Conservation (phyloP, 1,284 basidiomycete genomes). For the Agroathelia rolfsii region DNA sequence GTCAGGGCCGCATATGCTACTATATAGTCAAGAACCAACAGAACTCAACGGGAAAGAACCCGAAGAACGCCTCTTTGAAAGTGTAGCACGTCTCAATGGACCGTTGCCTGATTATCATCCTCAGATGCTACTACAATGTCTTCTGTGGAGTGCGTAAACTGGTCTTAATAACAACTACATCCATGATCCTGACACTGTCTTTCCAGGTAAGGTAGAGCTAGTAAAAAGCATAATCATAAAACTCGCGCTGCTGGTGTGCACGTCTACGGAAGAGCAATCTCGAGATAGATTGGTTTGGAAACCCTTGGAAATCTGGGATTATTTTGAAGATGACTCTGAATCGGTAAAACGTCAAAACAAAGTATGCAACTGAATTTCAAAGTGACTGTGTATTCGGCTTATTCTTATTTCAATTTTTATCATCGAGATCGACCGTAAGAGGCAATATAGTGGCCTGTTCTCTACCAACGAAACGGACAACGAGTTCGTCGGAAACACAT, state of each 20-base stretch:
- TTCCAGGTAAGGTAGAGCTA: conserved; percentile 66
- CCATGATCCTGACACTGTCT: conserved; percentile 5
- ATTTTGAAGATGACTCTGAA: too few species aligned
- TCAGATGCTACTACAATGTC: conserved; percentile 83
- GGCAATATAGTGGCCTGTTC: conserved; percentile 38
- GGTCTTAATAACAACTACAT: conserved; percentile 1
- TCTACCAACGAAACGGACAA: conserved; percentile 24
- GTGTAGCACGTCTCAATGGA: conserved; percentile 74
- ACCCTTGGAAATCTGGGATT: too few species aligned
- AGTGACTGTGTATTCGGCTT: too few species aligned
- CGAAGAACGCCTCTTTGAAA: conserved; percentile 60
- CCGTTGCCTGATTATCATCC: conserved; percentile 86
- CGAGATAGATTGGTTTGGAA: too few species aligned
- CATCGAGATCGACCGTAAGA: too few species aligned
- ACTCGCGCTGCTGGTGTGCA: conserved; percentile 47
- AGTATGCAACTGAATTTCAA: too few species aligned
- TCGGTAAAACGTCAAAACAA: too few species aligned
- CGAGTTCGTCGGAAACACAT: conserved; percentile 28
- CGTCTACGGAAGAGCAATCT: too few species aligned
- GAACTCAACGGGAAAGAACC: conserved; percentile 16
- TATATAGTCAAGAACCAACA: conserved; percentile 41
- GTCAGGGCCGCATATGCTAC: conserved; percentile 68
- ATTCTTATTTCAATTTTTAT: too few species aligned
- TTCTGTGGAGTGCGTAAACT: conserved; percentile 69
- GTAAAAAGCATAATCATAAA: conserved; percentile 75